Evolutionary conservation across 345 rosid genomes (phyloP).

Genomic region (Hevea brasiliensis): DNA sequence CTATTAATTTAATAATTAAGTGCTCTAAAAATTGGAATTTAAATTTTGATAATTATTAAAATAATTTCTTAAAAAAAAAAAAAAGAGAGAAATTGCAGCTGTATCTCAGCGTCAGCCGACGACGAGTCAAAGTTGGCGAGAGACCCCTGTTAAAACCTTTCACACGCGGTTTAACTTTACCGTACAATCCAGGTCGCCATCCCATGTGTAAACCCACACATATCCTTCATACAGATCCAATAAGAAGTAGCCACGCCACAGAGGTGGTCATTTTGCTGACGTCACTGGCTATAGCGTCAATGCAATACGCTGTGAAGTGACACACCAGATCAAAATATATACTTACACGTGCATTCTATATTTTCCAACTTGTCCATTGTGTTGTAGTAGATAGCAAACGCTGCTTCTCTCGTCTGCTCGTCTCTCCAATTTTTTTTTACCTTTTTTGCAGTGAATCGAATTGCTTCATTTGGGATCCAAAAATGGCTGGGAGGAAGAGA

Average conservation of each 20-base stretch:
- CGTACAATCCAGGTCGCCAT: background rate
- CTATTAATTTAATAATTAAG: too few species aligned
- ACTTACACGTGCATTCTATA: constrained; percentile 11
- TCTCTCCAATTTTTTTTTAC: background rate
- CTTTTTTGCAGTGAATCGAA: background rate
- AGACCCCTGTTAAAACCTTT: background rate
- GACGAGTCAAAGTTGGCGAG: constrained; percentile 3
- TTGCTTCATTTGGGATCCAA: background rate
- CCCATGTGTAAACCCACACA: background rate
- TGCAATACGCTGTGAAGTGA: background rate
- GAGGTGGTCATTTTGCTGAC: background rate
- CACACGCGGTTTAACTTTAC: constrained; percentile 1
- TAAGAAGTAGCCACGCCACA: background rate
- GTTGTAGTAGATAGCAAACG: too few species aligned
- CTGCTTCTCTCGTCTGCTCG: background rate
- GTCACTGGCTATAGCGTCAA: background rate
- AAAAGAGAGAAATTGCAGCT: too few species aligned
- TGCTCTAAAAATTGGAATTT: too few species aligned
- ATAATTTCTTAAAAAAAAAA: too few species aligned
- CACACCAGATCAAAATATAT: background rate
- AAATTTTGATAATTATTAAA: too few species aligned
- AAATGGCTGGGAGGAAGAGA: constrained; percentile 45
- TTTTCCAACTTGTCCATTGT: background rate
- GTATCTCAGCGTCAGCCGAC: too few species aligned
- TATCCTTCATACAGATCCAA: background rate